phyloP scores from a whole-genome alignment of 208 protist species.

The Trypanosoma vivax region DNA sequence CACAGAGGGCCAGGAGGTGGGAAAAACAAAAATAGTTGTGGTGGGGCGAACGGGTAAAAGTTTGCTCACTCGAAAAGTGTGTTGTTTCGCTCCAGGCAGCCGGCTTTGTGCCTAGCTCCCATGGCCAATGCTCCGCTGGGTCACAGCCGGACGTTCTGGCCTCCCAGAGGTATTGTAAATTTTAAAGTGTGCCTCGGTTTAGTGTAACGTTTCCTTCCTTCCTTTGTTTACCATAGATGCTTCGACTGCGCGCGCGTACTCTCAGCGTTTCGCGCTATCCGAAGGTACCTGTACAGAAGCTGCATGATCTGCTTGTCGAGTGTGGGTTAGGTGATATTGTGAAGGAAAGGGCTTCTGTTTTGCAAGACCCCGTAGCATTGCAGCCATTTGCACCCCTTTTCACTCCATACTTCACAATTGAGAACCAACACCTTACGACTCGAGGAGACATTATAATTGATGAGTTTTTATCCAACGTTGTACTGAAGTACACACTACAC shows the following conservation, averaged over 20 bases:
- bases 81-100: no score
- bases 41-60: no score
- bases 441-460: conserved; percentile 67
- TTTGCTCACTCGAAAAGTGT: no score
- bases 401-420: conserved; percentile 46
- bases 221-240: no score
- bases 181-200: no score
- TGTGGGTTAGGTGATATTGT: conserved; percentile 16
- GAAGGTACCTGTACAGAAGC: neutral
- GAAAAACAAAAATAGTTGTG: no score
- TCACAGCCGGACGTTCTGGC: no score
- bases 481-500: conserved; percentile 40
- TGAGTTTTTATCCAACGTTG: conserved; percentile 42
- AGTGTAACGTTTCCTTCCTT: no score
- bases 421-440: conserved; percentile 69
- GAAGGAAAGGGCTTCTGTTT: conserved; percentile 1
- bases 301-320: neutral
- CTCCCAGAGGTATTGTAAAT: no score
- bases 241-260: neutral
- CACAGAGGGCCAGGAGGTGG: no score
- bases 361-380: conserved; percentile 6
- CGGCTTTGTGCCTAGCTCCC: no score
- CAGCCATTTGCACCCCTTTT: conserved; percentile 38
- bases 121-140: no score
- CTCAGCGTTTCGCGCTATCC: neutral